Evolutionary conservation across 495 filamentous ascomycete species (phyloP).

Genomic region (Mycothermus thermophilus): DNA sequence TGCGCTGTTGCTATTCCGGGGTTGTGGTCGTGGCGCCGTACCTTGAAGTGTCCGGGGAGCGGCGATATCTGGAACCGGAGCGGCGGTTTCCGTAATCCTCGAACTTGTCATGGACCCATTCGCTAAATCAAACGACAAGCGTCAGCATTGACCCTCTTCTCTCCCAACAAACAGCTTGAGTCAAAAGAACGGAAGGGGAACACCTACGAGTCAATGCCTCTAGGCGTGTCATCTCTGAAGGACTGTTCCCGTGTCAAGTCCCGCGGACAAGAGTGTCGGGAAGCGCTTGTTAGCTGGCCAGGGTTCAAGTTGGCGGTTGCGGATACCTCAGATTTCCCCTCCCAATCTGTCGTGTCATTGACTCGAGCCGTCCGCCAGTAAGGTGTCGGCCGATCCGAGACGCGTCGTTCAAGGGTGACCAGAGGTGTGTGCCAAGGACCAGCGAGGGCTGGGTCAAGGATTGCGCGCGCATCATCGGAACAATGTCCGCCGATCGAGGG

Average conservation of each 20-base stretch:
- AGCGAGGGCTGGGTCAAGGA: no score
- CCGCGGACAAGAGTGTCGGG: constrained; percentile 5
- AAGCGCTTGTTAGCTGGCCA: constrained; percentile 18
- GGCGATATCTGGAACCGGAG: background rate
- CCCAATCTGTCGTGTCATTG: no score
- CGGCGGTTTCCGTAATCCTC: constrained; percentile 39
- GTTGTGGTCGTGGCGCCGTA: constrained; percentile 22
- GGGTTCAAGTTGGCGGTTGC: constrained; percentile 11
- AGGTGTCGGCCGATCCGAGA: no score
- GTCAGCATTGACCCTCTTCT: background rate
- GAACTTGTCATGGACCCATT: constrained; percentile 85
- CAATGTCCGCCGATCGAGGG: no score
- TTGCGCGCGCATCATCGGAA: no score
- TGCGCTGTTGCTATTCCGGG: background rate
- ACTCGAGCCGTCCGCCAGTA: no score
- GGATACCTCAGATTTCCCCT: constrained; percentile 11
- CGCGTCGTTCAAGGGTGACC: no score
- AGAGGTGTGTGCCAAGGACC: no score
- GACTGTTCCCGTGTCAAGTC: constrained; percentile 27
- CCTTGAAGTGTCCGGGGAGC: background rate
- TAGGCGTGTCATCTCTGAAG: constrained; percentile 34
- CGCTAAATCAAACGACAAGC: constrained; percentile 42
- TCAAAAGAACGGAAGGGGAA: no score
- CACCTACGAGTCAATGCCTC: constrained; percentile 41
- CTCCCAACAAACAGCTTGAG: no score